Evolutionary conservation across 352 stramenopile species (phyloP).

Genomic region (Globisporangium solare): DNA sequence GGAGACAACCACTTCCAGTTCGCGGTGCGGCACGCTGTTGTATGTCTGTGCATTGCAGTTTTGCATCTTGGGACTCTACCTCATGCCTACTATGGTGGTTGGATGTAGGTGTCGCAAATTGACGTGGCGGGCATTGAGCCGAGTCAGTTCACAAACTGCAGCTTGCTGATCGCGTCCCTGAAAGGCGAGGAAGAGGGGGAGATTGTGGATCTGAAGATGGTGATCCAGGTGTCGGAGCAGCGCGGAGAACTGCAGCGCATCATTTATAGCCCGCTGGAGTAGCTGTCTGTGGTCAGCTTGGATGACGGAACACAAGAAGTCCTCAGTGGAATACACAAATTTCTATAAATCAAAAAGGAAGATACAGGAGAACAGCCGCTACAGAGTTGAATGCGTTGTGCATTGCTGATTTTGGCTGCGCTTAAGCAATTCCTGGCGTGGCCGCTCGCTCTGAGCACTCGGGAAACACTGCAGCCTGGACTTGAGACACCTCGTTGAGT

Average conservation of each 20-base stretch:
- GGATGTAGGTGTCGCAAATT: conserved; percentile 49
- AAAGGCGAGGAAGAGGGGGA: conserved; percentile 58
- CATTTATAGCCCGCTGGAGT: conserved; percentile 87
- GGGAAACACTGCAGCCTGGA: conserved; percentile 31
- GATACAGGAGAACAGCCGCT: neutral
- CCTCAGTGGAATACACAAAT: neutral
- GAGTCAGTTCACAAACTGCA: conserved; percentile 85
- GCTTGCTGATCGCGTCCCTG: conserved; percentile 81
- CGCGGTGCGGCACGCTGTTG: conserved; percentile 44
- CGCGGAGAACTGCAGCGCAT: conserved; percentile 68
- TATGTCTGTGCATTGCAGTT: neutral
- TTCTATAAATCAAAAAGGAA: neutral
- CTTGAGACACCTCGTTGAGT: conserved; percentile 31
- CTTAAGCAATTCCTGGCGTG: conserved; percentile 12
- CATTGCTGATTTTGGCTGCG: no score
- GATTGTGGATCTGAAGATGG: conserved; percentile 87
- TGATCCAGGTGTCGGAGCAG: conserved; percentile 84
- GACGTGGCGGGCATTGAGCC: conserved; percentile 70
- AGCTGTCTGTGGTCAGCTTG: conserved; percentile 4
- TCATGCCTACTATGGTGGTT: neutral
- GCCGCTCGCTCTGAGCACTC: neutral
- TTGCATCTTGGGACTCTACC: no score
- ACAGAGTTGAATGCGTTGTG: neutral
- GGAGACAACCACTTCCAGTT: conserved; percentile 85
- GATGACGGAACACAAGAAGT: neutral